Evolutionary conservation across 805 yeast genomes (phyloP), one percentile per base, ranked within the genome.

Genomic region (Hyphopichia homilentoma): DNA sequence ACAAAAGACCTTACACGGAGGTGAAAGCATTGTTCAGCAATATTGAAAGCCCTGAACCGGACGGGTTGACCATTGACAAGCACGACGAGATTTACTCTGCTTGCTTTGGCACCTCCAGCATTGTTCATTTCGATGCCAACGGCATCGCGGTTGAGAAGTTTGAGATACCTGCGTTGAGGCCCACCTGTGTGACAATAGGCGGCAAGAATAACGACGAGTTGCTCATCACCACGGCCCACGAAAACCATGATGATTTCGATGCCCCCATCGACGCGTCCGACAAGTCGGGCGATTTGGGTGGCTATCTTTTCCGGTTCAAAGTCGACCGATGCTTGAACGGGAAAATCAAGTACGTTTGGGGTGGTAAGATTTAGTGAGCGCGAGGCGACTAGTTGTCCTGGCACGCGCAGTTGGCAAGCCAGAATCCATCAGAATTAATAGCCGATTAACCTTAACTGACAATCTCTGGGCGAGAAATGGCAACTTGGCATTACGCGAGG

Each of bases 141-240:
- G 88, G 87, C 2, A 50, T 67, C 30, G 49, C 82, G 11, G 52
- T 76, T 15, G 72, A 73, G 42, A 70, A 68, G 30, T 72, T 67
- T 46, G 30, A 54, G 5, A 50, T 87, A 33, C 95, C 95, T 1
- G 65, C 66, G 1, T 70, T 78, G 4, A 65, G 81, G 38, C 56
- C 81, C 32, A 72, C 85, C 4, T 84, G 94, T 42, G 79, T 81
- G 25, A 70, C 81, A 2, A 68, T 83, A 37, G 81, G 83, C n/a
- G 94, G 88, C 5, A 50, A 52, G 16, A 56, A 75, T 13, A 49
- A 63, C 34, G 73, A 77, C 47, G 81, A 77, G 31, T 41, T 87
- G 34, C 81, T 73, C 45, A 75, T 86, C 22, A 83, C 94, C 3
- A 70, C 81, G 13, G 95, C 82, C 2, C 75, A 77, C 42, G 49